A percentile compares a stretch with the other conserved stretches of the same genome.
phyloP scores from a whole-genome alignment of 768 basidiomycete species.

The Scleroderma citrinum region DNA sequence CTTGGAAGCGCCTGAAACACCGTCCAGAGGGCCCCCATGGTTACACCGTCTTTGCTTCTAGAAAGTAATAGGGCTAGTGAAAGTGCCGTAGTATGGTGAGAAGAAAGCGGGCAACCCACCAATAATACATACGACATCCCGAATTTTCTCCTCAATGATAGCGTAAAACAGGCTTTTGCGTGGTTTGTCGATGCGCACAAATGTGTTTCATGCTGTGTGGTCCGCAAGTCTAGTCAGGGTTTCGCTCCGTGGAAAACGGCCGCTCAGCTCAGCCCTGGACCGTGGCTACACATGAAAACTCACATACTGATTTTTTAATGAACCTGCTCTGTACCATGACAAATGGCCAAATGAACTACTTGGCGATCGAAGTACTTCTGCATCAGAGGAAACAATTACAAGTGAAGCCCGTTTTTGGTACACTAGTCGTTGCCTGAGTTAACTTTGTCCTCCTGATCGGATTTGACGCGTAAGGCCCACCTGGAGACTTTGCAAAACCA shows the following conservation, averaged over 20 bases:
- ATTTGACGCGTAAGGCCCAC: slow-evolving; percentile 8
- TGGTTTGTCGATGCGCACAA: not conserved
- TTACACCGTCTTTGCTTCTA: not conserved
- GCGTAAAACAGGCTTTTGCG: not conserved
- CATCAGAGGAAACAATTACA: too few species aligned
- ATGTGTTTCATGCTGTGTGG: not conserved
- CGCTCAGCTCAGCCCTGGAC: not conserved
- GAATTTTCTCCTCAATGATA: not conserved
- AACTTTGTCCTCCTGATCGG: slow-evolving; percentile 29
- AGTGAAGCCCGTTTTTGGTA: slow-evolving; percentile 10
- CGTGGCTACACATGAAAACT: not conserved
- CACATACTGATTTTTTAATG: not conserved
- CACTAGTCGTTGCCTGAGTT: slow-evolving; percentile 21
- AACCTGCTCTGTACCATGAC: not conserved
- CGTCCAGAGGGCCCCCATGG: not conserved
- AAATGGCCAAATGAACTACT: not conserved
- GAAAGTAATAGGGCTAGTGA: not conserved
- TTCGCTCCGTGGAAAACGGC: not conserved
- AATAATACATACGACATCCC: not conserved
- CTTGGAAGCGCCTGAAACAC: not conserved
- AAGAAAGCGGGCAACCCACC: not conserved
- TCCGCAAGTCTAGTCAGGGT: not conserved
- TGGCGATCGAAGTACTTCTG: not conserved
- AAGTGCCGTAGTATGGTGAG: not conserved
- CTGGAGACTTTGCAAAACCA: slow-evolving; percentile 5